These are phyloP conservation scores for Acephala macrosclerotiorum DNA, from an alignment of 2,329 filamentous ascomycete genomes.

Conservation along the genomic window DNA sequence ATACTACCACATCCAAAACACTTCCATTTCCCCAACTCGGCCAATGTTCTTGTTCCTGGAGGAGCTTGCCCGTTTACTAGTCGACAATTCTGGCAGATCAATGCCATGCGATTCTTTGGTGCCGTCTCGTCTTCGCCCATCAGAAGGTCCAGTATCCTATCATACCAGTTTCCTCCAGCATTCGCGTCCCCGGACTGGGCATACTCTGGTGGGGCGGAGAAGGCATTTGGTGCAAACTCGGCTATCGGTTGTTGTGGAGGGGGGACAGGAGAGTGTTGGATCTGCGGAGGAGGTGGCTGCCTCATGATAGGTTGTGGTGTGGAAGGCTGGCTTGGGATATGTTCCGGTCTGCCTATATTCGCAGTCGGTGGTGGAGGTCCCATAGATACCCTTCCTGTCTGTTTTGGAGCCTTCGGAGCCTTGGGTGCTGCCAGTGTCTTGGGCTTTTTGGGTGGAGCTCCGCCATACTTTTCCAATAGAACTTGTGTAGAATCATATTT, in stretches of 20 bases:
- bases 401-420: slow-evolving; percentile 33
- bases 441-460: slow-evolving; percentile 46
- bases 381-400: slow-evolving; percentile 54
- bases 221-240: slow-evolving; percentile 80
- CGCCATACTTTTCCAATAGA: slow-evolving; percentile 92
- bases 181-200: slow-evolving; percentile 33
- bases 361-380: slow-evolving; percentile 68
- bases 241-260: slow-evolving; percentile 40
- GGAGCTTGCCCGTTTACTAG: slow-evolving; percentile 96
- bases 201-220: slow-evolving; percentile 48
- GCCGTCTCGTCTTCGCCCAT: slow-evolving; percentile 95
- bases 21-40: slow-evolving; percentile 86
- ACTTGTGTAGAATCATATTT: slow-evolving; percentile 96
- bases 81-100: slow-evolving; percentile 84
- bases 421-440: slow-evolving; percentile 40
- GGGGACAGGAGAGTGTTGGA: slow-evolving; percentile 35
- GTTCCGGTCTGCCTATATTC: slow-evolving; percentile 59
- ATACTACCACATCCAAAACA: slow-evolving; percentile 83
- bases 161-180: slow-evolving; percentile 79
- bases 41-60: slow-evolving; percentile 78
- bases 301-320: slow-evolving; percentile 34
- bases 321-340: slow-evolving; percentile 36
- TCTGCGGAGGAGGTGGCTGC: slow-evolving; percentile 26
- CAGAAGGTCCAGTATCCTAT: slow-evolving; percentile 88
- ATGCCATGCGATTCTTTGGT: slow-evolving; percentile 86